phyloP scores from a whole-genome alignment of 2,329 filamentous ascomycete genomes.

The Penicillium sp. region DNA sequence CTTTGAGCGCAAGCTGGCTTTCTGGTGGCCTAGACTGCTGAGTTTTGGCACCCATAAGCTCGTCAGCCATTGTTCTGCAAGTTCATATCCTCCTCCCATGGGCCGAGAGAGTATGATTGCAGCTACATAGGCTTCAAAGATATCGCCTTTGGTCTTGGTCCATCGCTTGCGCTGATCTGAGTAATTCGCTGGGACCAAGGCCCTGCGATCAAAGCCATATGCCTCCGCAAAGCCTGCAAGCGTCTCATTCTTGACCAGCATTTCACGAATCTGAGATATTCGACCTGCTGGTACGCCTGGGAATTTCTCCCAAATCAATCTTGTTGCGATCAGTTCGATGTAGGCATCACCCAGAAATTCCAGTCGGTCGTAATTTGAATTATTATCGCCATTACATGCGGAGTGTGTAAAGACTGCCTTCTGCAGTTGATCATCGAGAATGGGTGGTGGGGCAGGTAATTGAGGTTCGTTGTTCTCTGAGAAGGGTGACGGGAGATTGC shows the following conservation, averaged over 20 bases:
- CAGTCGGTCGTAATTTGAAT: constrained; percentile 72
- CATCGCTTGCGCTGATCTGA: constrained; percentile 56
- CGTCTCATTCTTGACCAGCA: constrained; percentile 78
- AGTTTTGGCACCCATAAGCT: constrained; percentile 73
- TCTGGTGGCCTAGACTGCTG: constrained; percentile 36
- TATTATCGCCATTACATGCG: constrained; percentile 44
- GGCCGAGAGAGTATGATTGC: constrained; percentile 73
- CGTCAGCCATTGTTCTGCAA: constrained; percentile 71
- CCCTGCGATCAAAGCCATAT: constrained; percentile 71
- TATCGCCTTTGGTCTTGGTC: constrained; percentile 77
- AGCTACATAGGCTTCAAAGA: constrained; percentile 90
- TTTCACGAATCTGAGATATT: constrained; percentile 75
- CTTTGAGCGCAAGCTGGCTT: constrained; percentile 53
- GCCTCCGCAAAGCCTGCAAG: constrained; percentile 68
- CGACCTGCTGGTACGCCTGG: constrained; percentile 66
- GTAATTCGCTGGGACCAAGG: constrained; percentile 59
- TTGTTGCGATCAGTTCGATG: constrained; percentile 74
- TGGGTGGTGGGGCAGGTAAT: constrained; percentile 56
- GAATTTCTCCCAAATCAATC: constrained; percentile 75
- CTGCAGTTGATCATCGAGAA: constrained; percentile 63
- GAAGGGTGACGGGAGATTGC: not conserved
- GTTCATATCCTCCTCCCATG: constrained; percentile 65
- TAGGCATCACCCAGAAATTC: constrained; percentile 91
- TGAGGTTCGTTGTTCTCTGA: not conserved
- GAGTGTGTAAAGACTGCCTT: constrained; percentile 69